Evolutionary conservation across 73 alveolate species (phyloP).

Genomic region (Stentor roeselii): DNA sequence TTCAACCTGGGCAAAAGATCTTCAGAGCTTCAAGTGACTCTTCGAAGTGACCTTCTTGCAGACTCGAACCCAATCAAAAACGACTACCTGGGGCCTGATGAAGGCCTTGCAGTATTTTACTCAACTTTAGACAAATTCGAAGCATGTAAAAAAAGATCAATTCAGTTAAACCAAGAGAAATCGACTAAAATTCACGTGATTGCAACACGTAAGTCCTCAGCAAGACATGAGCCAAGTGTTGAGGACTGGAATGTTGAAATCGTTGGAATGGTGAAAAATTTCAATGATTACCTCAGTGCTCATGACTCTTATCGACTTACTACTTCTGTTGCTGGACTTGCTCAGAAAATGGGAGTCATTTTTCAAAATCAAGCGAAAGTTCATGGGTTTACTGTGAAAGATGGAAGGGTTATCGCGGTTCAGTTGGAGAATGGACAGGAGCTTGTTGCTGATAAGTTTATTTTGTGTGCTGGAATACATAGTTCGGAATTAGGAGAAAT

Average conservation of each 20-base stretch:
- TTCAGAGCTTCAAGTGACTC: not conserved
- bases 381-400: not conserved
- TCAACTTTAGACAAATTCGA: conserved; percentile 2
- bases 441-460: conserved; percentile 18
- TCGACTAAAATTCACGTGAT: not conserved
- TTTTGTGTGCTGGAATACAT: conserved; percentile 13
- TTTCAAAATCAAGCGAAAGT: conserved; percentile 17
- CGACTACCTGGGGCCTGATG: not conserved
- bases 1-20: conserved; percentile 2
- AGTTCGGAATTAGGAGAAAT: conserved; percentile 17
- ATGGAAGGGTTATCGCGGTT: not conserved
- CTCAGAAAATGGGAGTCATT: not conserved
- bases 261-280: not conserved
- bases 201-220: not conserved
- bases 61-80: not conserved
- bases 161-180: not conserved
- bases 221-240: conserved; percentile 2
- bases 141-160: not conserved
- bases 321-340: not conserved
- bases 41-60: not conserved
- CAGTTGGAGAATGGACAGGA: not conserved
- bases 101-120: not conserved
- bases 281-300: not conserved
- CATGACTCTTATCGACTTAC: not conserved
- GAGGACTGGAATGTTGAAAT: conserved; percentile 11